Base-by-base conservation (phyloP, 2,329 filamentous ascomycete genomes). In the Paracamarosporium sp. region DNA sequence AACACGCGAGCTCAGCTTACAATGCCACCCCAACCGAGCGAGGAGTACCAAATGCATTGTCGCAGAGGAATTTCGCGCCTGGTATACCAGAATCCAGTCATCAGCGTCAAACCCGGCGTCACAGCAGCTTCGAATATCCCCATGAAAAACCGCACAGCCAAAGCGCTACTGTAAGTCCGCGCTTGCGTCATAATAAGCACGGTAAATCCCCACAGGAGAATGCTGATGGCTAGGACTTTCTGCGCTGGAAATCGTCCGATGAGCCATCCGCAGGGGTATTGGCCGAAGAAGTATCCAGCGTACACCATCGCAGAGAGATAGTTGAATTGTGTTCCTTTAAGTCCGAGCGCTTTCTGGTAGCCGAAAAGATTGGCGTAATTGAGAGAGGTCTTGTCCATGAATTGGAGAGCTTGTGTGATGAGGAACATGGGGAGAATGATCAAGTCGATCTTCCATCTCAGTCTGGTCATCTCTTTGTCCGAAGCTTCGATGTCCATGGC, bases 261-360 rank as follows among this genome's bases (percentile, higher is more conserved):
- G 0, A 79, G 62, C 75, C 73, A 77, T 4, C 76, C 76, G 44
- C 76, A 78, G n/a, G 76, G 76, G 55, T 79, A 78, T 46, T 78
- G 76, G 1, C 76, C 76, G 53, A 78, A 73, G 69, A 78, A 79
- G 55, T 78, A 79, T 1, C 76, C 76, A 5, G 73, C 75, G 55
- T 78, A 79, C 0, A 78, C 65, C 65, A 78, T 75, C 20, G 72
- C 75, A 44, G 74, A 74, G 9, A 77, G 69, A 47, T 74, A 76
- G 48, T 73, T 76, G 60, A 77, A 78, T 46, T 78, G 52, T 11
- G 36, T 28, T 2, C 76, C 74, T 41, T 76, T 57, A 2, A 78
- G 66, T 1, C 61, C 57, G 17, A 78, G 48, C 4, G 74, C 76
- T 31, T 70, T 59, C 38, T 76, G 69, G 43, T 78, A 77, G 0